A percentile compares a stretch with the other conserved stretches of the same genome.
These are phyloP conservation scores for Tetrapisispora arboricola DNA, from an alignment of 805 yeast species.

Conservation along the genomic window DNA sequence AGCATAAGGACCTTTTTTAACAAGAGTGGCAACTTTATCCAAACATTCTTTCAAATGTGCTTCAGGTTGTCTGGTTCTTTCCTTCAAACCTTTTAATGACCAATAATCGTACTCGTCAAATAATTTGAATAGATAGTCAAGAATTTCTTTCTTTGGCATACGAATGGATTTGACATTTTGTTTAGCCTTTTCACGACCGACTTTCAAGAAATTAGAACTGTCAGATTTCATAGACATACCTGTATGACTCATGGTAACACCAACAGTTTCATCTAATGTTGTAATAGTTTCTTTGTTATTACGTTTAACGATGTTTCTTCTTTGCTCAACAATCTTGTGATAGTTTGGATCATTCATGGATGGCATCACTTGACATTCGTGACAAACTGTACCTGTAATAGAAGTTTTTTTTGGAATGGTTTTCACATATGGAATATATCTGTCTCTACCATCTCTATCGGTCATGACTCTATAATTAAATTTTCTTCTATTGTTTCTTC, in stretches of 20 bases:
- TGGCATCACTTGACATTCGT: conserved; percentile 86
- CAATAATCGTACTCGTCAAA: conserved; percentile 95
- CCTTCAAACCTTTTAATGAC: conserved; percentile 89
- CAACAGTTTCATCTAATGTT: conserved; percentile 69
- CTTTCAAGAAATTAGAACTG: conserved; percentile 56
- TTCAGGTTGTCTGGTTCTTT: conserved; percentile 93
- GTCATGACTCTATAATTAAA: conserved; percentile 31
- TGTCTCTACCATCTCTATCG: conserved; percentile 32
- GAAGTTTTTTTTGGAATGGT: conserved; percentile 85
- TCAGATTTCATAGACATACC: conserved; percentile 74
- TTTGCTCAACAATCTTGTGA: conserved; percentile 46
- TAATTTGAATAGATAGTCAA: conserved; percentile 77
- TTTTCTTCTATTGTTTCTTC: conserved; percentile 28
- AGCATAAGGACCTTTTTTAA: conserved; percentile 93
- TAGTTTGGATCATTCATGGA: conserved; percentile 64
- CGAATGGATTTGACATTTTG: conserved; percentile 65
- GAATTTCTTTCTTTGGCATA: conserved; percentile 84
- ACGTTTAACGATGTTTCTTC: conserved; percentile 39
- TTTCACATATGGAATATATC: conserved; percentile 70
- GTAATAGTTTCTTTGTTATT: conserved; percentile 54
- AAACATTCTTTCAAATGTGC: conserved; percentile 81
- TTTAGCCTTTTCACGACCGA: conserved; percentile 38
- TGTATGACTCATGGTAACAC: conserved; percentile 77
- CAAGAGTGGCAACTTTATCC: conserved; percentile 79
- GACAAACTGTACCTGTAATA: conserved; percentile 76